phyloP scores from a whole-genome alignment of 345 rosid species.

The Arabis hirsuta region DNA sequence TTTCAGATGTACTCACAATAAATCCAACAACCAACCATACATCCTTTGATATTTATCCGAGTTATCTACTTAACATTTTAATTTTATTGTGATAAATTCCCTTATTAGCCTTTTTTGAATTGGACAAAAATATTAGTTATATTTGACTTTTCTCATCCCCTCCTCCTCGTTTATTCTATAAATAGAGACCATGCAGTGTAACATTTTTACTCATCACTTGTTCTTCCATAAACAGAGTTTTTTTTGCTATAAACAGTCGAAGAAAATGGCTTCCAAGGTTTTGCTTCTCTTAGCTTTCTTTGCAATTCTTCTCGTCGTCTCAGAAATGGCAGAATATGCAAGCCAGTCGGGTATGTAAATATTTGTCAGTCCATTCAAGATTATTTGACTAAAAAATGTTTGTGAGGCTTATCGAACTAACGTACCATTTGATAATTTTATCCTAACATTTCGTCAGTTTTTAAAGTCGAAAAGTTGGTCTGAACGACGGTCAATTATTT shows the following conservation, averaged over 20 bases:
- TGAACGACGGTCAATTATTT: no score
- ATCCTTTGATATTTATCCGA: neutral
- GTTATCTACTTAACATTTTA: neutral
- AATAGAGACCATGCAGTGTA: neutral
- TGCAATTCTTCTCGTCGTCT: slow-evolving; percentile 28
- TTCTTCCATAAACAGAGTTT: neutral
- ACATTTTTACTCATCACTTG: neutral
- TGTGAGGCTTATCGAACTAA: neutral
- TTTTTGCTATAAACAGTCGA: neutral
- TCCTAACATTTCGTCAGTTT: neutral
- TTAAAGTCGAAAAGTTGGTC: neutral
- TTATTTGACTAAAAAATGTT: neutral
- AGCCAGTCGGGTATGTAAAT: slow-evolving; percentile 17
- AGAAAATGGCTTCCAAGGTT: slow-evolving; percentile 30
- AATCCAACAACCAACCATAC: slow-evolving; percentile 11
- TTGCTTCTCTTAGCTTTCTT: slow-evolving; percentile 30
- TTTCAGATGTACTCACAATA: slow-evolving; percentile 3
- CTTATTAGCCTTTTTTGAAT: neutral
- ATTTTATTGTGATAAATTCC: neutral
- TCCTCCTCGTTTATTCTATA: neutral
- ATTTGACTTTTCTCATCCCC: slow-evolving; percentile 11
- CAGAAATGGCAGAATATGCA: slow-evolving; percentile 6
- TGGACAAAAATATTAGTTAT: neutral
- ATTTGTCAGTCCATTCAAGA: no score
- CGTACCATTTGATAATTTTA: neutral